Base-by-base conservation (phyloP, 208 protist genomes). In the Wallacemonas rigidus region DNA sequence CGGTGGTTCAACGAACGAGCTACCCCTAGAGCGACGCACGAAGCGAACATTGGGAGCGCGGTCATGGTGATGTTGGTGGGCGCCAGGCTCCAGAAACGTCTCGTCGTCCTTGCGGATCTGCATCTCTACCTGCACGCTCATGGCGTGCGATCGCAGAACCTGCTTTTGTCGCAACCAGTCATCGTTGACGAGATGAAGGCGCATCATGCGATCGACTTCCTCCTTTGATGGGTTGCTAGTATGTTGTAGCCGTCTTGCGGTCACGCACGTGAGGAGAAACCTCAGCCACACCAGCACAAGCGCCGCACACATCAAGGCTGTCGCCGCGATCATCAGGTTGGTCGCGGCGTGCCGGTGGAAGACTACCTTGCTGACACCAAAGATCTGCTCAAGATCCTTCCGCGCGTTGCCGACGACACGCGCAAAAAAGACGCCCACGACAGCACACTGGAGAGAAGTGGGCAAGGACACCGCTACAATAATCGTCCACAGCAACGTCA, bases 151-250 rank as follows among this genome's bases (percentile, higher is more conserved):
- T 4, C 80, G 69, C 67, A 90, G 72, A 38, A 93, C 80, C 35
- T 83, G 75, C 68, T 87, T 86, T 69, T 93, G 88, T 54, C 86
- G 74, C 58, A 77, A 68, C 88, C 88, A 93, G 68, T 93, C 88
- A 74, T 93, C 85, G 50, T 93, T 91, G 35, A 90, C 84, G 6
- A 93, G 71, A 67, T 90, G 80, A 47, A 81, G 50, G 55, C 51
- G 56, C 74, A 85, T 92, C 43, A 89, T 55, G 38, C 26, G 38
- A 39, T 77, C 75, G 48, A 86, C 72, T 35, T 92, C 79, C 11
- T 68, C 47, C 53, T 77, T 26, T 14, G 65, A 60, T 26, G 67
- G 68, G 48, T 80, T 68, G 61, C 70, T 77, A 9, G 61, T 71
- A 3, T 62, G 56, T 63, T 85, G 82, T 11, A 87, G 67, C 9